Evolutionary conservation across 495 filamentous ascomycete species (phyloP), one percentile per base, ranked within the genome.

Genomic region (Pseudomonodictys pantanalensis): DNA sequence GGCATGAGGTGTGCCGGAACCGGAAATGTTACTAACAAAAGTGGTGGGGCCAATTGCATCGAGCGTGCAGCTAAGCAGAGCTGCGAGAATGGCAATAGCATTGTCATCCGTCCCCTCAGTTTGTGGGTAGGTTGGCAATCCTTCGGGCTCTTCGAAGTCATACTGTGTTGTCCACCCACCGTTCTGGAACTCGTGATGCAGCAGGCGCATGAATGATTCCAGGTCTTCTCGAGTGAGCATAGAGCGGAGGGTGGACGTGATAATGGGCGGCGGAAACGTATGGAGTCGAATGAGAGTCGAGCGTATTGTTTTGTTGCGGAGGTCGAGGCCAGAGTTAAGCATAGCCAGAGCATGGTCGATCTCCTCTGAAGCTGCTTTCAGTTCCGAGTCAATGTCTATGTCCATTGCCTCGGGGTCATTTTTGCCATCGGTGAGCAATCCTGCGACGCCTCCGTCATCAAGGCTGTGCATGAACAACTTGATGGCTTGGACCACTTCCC

Each of bases 1-100:
- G 3, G 60, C 17, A n/a, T 65, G 75, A 20, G 78, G 76, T 5
- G 75, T 72, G n/a, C 78, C 78, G 18, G 48, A 39, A 4, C 18
- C 53, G 26, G 80, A 78, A 32, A 83, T 83, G 6, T 83, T 75
- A 43, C 95, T 76, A 49, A 96, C 82, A 88, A 89, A 97, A 26
- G 90, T 89, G 11, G 81, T 85, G 17, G 88, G 78, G 9, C 91
- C 90, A n/a, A 96, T 81, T 9, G 89, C 85, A 73, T 97, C 91
- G 9, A 96, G 78, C 38, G 88, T 85, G 61, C 85, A 84, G 66
- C 81, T 87, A 30, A 96, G 78, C 7, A 95, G 73, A 51, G 85
- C 80, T 28, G 81, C 79, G 54, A 90, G 83, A 38, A 71, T 58
- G 32, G 46, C 52, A n/a, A 79, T 67, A 9, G 71, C 66, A n/a